Conservation (phyloP, 208 protist species). For the Wallacemonas sp. region DNA sequence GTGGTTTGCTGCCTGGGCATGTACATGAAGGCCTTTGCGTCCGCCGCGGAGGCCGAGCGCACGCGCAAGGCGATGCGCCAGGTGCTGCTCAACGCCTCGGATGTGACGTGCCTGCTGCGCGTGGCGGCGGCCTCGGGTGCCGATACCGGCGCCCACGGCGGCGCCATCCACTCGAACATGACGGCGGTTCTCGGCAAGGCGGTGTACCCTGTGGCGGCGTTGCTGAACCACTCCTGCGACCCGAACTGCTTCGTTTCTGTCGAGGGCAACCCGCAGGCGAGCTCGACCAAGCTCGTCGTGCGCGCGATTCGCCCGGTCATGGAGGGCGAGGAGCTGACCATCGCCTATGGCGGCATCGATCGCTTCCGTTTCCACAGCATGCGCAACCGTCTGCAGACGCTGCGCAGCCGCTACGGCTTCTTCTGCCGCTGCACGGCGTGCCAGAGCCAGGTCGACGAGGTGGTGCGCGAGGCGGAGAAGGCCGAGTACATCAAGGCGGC, state of each 20-base stretch:
- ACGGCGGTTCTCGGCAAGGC: conserved; percentile 66
- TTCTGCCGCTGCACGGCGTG: conserved; percentile 71
- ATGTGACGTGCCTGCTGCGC: conserved; percentile 61
- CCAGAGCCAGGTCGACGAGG: conserved; percentile 70
- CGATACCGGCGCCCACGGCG: neutral
- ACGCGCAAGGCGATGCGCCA: conserved; percentile 76
- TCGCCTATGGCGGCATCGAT: conserved; percentile 76
- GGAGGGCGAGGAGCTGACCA: conserved; percentile 79
- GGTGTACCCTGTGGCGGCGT: conserved; percentile 57
- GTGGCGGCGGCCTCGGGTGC: conserved; percentile 21
- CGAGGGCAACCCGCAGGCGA: conserved; percentile 73
- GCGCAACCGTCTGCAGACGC: conserved; percentile 60
- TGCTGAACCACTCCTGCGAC: conserved; percentile 86
- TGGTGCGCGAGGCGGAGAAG: conserved; percentile 60
- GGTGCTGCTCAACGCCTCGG: conserved; percentile 61
- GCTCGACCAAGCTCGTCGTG: conserved; percentile 51
- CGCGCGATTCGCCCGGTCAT: conserved; percentile 65
- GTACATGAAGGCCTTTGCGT: conserved; percentile 59
- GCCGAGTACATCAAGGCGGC: conserved; percentile 79
- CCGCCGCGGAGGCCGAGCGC: conserved; percentile 51
- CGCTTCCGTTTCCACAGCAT: conserved; percentile 79
- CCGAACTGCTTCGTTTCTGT: conserved; percentile 87
- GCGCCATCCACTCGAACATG: conserved; percentile 48
- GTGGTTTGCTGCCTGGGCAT: conserved; percentile 61
- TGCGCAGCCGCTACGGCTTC: conserved; percentile 81